A percentile compares a stretch with the other conserved stretches of the same genome.
These are phyloP conservation scores for Zygosaccharomyces kombuchaensis DNA, from an alignment of 805 yeast genomes.

Conservation along the genomic window DNA sequence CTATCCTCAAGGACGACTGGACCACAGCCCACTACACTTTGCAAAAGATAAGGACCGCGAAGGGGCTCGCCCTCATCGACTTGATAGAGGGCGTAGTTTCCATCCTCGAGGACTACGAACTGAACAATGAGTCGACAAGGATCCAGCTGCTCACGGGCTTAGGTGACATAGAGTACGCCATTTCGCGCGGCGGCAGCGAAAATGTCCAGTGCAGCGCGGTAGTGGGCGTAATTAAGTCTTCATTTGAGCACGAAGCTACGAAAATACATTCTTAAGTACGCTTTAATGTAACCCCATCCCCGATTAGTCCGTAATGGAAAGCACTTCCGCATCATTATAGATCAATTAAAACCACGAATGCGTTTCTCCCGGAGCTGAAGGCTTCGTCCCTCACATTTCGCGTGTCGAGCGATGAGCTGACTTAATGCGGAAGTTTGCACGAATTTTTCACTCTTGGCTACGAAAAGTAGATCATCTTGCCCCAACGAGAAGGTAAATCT, in stretches of 20 bases:
- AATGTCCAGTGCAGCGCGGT: slow-evolving; percentile 86
- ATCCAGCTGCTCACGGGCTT: slow-evolving; percentile 63
- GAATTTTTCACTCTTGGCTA: slow-evolving; percentile 1
- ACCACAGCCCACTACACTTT: slow-evolving; percentile 66
- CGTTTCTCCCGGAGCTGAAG: not conserved
- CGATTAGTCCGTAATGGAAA: not conserved
- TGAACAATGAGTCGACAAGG: slow-evolving; percentile 54
- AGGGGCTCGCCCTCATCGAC: slow-evolving; percentile 90
- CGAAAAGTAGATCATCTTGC: slow-evolving; percentile 4
- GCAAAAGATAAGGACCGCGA: slow-evolving; percentile 56
- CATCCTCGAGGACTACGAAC: slow-evolving; percentile 62
- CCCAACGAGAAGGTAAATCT: not conserved
- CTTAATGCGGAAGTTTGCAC: slow-evolving; percentile 3
- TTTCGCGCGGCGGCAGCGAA: slow-evolving; percentile 89
- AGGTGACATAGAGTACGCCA: slow-evolving; percentile 85
- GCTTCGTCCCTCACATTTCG: not conserved
- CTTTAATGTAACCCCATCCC: not conserved
- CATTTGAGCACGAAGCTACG: slow-evolving; percentile 36
- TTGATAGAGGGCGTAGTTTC: slow-evolving; percentile 71
- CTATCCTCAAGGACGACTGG: slow-evolving; percentile 87
- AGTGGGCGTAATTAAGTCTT: slow-evolving; percentile 73
- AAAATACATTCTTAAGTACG: slow-evolving; percentile 7
- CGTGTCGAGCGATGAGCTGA: slow-evolving; percentile 3
- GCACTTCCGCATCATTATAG: not conserved
- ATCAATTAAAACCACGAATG: not conserved